phyloP scores from a whole-genome alignment of 2,329 filamentous ascomycete genomes.

The Seiridium unicorne region DNA sequence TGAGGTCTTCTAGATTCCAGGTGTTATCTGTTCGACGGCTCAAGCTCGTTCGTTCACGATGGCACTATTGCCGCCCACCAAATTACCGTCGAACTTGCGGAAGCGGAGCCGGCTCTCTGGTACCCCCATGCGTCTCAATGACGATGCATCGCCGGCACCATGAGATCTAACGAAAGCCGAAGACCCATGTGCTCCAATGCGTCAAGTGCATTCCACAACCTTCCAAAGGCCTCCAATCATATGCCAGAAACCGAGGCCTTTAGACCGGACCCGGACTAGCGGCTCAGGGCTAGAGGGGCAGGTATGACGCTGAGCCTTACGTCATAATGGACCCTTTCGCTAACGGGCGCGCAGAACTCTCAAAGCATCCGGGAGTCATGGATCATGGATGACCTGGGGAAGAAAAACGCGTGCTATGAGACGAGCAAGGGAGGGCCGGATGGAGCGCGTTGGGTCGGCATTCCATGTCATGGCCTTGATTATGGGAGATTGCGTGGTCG shows the following conservation, averaged over 20 bases:
- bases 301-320: conserved; percentile 5
- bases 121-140: not conserved
- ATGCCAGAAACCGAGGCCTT: not conserved
- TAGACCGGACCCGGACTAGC: not conserved
- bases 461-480: not conserved
- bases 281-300: not conserved
- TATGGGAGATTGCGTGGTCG: not conserved
- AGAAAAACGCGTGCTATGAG: not conserved
- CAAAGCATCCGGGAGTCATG: conserved; percentile 2
- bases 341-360: not conserved
- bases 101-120: not conserved
- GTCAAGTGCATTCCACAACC: not conserved
- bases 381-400: not conserved
- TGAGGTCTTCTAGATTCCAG: no score
- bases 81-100: not conserved
- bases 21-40: no score
- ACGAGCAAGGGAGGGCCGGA: not conserved
- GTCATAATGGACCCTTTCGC: conserved; percentile 4
- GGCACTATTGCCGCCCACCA: not conserved
- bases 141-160: not conserved
- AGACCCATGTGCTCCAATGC: not conserved
- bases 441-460: not conserved
- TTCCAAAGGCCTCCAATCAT: not conserved
- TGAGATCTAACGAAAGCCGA: not conserved
- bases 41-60: not conserved